Evolutionary conservation across 495 filamentous ascomycete species (phyloP).

Genomic region (Daldinia grandis): DNA sequence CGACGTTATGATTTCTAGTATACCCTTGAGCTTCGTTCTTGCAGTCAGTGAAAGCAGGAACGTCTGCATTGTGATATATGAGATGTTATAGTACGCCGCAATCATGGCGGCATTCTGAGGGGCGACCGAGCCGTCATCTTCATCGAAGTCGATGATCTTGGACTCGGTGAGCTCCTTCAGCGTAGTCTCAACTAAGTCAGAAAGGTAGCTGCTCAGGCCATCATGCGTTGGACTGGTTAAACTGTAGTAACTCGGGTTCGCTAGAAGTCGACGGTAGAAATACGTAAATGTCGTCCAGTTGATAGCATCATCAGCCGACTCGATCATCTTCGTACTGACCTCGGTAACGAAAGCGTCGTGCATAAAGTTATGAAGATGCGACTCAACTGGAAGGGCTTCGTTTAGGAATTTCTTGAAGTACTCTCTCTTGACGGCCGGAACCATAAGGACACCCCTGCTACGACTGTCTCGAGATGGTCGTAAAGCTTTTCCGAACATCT

Average conservation of each 20-base stretch:
- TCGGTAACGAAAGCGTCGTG: slow-evolving; percentile 98
- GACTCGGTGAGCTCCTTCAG: slow-evolving; percentile 90
- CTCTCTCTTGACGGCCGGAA: slow-evolving; percentile 89
- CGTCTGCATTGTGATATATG: slow-evolving; percentile 99
- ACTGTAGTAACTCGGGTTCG: slow-evolving; percentile 97
- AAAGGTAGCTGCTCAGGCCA: slow-evolving; percentile 91
- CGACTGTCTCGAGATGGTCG: slow-evolving; percentile 78
- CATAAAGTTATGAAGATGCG: slow-evolving; percentile 87
- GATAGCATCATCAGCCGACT: slow-evolving; percentile 95
- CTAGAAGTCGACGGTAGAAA: slow-evolving; percentile 96
- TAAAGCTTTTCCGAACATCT: slow-evolving; percentile 97
- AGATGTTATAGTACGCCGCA: slow-evolving; percentile 98
- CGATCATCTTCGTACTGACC: slow-evolving; percentile 91
- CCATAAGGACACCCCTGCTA: slow-evolving; percentile 92
- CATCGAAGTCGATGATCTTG: slow-evolving; percentile 95
- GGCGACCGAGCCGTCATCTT: slow-evolving; percentile 90
- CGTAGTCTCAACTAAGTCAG: slow-evolving; percentile 92
- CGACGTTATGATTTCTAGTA: slow-evolving; percentile 96
- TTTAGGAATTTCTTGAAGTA: slow-evolving; percentile 99
- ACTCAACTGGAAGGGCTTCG: slow-evolving; percentile 95
- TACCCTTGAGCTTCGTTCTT: slow-evolving; percentile 92
- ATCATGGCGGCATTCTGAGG: slow-evolving; percentile 97
- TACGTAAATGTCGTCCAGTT: slow-evolving; percentile 99
- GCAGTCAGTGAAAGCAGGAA: slow-evolving; percentile 93
- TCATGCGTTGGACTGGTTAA: slow-evolving; percentile 89